Evolutionary conservation across 2,329 filamentous ascomycete species (phyloP).

Genomic region (Alternaria rosae): DNA sequence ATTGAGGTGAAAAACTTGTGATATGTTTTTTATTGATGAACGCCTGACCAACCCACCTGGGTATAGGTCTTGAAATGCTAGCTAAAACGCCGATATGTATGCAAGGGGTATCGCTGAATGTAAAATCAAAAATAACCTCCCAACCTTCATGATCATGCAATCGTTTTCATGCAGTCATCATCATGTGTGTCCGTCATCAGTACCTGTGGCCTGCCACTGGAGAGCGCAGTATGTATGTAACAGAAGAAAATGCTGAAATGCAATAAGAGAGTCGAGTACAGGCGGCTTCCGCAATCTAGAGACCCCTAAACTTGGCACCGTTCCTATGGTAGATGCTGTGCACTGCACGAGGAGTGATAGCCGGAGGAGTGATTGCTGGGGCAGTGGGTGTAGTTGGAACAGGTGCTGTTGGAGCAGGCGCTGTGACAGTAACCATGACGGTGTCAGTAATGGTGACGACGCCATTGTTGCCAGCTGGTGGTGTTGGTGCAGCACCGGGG

Average conservation of each 20-base stretch:
- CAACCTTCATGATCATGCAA: not conserved
- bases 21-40: not conserved
- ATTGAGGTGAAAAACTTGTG: not conserved
- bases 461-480: conserved; percentile 7
- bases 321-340: conserved; percentile 19
- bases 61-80: conserved; percentile 1
- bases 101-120: conserved; percentile 24
- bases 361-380: conserved; percentile 3
- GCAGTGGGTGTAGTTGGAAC: conserved; percentile 6
- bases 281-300: conserved; percentile 5
- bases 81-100: conserved; percentile 20
- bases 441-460: conserved; percentile 38
- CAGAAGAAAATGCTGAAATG: not conserved
- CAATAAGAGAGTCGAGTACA: not conserved
- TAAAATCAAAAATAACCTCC: not conserved
- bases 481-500: conserved; percentile 21
- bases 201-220: conserved; percentile 16
- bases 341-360: conserved; percentile 1
- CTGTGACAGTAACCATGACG: conserved; percentile 37
- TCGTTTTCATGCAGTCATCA: not conserved
- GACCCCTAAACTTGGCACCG: conserved; percentile 37
- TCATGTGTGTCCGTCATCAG: not conserved
- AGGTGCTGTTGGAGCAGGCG: conserved; percentile 9
- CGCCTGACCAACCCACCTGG: not conserved
- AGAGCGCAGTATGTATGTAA: not conserved